Percentiles rank a stretch among this genome's conserved stretches.
These are phyloP conservation scores for Rhododendron simsii DNA, from an alignment of 148 eudicot species.

Conservation along the genomic window DNA sequence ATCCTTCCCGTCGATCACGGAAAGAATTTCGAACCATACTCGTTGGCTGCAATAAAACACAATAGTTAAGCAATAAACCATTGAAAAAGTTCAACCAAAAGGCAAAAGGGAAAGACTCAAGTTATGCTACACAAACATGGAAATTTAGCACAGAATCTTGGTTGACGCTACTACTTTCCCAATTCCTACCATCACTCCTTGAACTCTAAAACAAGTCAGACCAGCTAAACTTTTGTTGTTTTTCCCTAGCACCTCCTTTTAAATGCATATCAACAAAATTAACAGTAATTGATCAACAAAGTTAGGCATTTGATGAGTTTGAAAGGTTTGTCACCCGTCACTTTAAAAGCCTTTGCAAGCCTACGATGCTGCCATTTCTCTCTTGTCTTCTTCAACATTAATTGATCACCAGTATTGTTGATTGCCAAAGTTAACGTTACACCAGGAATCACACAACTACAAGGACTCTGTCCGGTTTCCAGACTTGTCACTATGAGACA, in stretches of 20 bases:
- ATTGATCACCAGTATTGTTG: not conserved
- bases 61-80: not conserved
- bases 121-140: not conserved
- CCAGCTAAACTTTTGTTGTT: not conserved
- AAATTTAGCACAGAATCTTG: not conserved
- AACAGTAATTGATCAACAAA: not conserved
- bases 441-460: not conserved
- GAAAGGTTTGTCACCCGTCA: not conserved
- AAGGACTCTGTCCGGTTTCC: not conserved
- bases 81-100: not conserved
- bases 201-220: not conserved
- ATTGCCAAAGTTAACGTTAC: not conserved
- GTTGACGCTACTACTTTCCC: not conserved
- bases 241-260: not conserved
- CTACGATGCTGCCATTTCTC: not conserved
- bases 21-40: conserved; percentile 78
- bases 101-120: not conserved
- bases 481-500: not conserved
- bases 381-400: not conserved
- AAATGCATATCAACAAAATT: not conserved
- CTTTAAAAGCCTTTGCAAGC: not conserved
- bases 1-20: conserved; percentile 82
- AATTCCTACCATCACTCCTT: not conserved
- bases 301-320: not conserved
- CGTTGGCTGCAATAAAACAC: conserved; percentile 58